Conservation (phyloP, 305 asterid species). For the Rubia occidens region DNA sequence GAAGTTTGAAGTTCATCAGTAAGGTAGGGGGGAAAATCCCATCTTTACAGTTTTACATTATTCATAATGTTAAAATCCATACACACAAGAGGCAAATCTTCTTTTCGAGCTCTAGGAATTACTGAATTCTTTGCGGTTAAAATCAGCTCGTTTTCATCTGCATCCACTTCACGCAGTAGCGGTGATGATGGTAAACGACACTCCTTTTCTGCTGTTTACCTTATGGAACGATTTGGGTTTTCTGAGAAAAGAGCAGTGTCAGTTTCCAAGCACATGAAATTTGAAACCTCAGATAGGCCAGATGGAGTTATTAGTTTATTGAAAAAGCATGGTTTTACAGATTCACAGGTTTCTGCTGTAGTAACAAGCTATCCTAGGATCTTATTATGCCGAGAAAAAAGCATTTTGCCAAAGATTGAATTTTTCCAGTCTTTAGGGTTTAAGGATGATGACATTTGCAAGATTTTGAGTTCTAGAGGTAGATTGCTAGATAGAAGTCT, state of each 20-base stretch:
- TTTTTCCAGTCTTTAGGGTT: constrained; percentile 18
- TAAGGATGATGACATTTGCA: constrained; percentile 5
- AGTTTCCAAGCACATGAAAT: constrained; percentile 17
- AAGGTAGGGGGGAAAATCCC: background rate
- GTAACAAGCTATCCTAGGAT: constrained; percentile 9
- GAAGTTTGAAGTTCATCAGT: background rate
- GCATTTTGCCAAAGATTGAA: constrained; percentile 22
- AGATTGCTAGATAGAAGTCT: constrained; percentile 2
- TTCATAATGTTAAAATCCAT: constrained; percentile 6
- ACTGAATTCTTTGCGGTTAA: background rate
- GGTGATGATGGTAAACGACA: background rate
- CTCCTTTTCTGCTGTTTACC: constrained; percentile 10
- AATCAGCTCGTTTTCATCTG: constrained; percentile 6
- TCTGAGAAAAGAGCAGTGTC: constrained; percentile 20
- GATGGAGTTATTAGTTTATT: constrained; percentile 14
- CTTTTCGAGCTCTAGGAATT: background rate
- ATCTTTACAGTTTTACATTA: background rate
- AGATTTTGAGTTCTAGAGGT: constrained; percentile 6
- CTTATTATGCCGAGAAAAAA: constrained; percentile 11
- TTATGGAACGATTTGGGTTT: constrained; percentile 20
- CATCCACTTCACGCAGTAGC: background rate
- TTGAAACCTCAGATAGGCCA: constrained; percentile 19
- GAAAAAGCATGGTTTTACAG: constrained; percentile 11
- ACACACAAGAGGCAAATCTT: background rate
- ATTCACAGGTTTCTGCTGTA: constrained; percentile 13